Percentiles rank a stretch among this genome's conserved stretches.
These are phyloP conservation scores for Rhododendron ferrugineum DNA, from an alignment of 148 eudicot species.

Conservation along the genomic window DNA sequence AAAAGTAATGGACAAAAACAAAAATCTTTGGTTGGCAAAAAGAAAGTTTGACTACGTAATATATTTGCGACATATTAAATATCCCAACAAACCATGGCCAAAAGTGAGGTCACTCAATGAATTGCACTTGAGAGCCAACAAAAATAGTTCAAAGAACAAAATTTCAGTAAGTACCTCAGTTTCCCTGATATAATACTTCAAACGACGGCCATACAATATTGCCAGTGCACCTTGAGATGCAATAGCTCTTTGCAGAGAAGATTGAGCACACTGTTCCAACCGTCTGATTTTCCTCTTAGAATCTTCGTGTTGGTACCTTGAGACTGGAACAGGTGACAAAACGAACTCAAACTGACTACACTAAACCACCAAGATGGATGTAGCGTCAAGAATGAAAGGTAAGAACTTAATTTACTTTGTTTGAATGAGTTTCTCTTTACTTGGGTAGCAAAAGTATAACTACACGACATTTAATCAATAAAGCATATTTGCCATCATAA, in stretches of 20 bases:
- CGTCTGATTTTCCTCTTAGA: constrained; percentile 56
- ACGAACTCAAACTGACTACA: not conserved
- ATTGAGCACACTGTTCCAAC: constrained; percentile 58
- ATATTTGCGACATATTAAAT: not conserved
- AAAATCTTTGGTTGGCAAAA: not conserved
- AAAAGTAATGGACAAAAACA: not conserved
- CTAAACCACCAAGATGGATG: not conserved
- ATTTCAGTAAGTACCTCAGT: constrained; percentile 42
- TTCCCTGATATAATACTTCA: constrained; percentile 62
- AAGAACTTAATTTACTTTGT: not conserved
- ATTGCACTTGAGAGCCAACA: not conserved
- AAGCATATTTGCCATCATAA: not conserved
- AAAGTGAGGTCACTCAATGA: not conserved
- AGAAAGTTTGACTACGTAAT: not conserved
- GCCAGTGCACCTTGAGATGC: constrained; percentile 67
- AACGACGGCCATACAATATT: constrained; percentile 50
- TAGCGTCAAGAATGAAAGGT: not conserved
- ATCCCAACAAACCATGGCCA: not conserved
- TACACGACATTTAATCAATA: not conserved
- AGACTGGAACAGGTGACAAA: constrained; percentile 30
- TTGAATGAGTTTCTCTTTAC: not conserved
- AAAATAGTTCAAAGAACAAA: constrained; percentile 1
- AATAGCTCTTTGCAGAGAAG: constrained; percentile 60
- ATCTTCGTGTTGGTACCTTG: constrained; percentile 46
- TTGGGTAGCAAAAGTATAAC: not conserved